A percentile compares a stretch with the other conserved stretches of the same genome.
These are phyloP conservation scores for Malassezia yamatoensis DNA, from an alignment of 1,284 basidiomycete species.

Conservation along the genomic window DNA sequence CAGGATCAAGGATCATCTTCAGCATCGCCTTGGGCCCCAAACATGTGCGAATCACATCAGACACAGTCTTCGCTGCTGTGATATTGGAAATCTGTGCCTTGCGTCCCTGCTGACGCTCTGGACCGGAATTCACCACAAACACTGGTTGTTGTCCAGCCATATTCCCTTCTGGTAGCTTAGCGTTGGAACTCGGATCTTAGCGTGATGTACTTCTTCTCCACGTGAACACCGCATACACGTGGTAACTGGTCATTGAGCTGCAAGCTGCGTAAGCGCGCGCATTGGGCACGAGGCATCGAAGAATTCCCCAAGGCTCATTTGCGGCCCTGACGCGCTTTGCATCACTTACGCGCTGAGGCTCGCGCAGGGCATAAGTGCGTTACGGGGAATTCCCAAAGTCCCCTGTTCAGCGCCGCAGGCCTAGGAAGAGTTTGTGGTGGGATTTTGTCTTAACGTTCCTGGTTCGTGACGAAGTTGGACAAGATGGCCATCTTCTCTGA, in stretches of 20 bases:
- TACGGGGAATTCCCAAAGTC: too few species aligned
- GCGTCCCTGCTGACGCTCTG: slow-evolving; percentile 81
- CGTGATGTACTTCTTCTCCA: too few species aligned
- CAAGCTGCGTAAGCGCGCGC: neutral
- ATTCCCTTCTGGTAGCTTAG: too few species aligned
- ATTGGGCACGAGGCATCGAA: neutral
- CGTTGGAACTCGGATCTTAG: too few species aligned
- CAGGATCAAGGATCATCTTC: slow-evolving; percentile 88
- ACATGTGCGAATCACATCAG: slow-evolving; percentile 97
- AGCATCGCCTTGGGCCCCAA: slow-evolving; percentile 95
- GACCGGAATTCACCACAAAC: slow-evolving; percentile 60
- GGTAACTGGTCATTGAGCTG: neutral
- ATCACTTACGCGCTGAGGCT: too few species aligned
- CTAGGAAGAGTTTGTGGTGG: too few species aligned
- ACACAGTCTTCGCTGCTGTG: slow-evolving; percentile 94
- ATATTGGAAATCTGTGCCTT: slow-evolving; percentile 97
- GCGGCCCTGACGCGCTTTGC: too few species aligned
- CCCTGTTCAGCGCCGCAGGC: too few species aligned
- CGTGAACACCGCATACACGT: too few species aligned
- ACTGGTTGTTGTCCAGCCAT: slow-evolving; percentile 46
- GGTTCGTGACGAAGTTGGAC: neutral
- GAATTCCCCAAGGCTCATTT: too few species aligned
- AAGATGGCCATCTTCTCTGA: slow-evolving; percentile 1
- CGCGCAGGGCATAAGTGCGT: too few species aligned
- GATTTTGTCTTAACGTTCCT: too few species aligned